Conservation (phyloP, 1,139 yeast genomes). For the Eremothecium sinecaudum region DNA sequence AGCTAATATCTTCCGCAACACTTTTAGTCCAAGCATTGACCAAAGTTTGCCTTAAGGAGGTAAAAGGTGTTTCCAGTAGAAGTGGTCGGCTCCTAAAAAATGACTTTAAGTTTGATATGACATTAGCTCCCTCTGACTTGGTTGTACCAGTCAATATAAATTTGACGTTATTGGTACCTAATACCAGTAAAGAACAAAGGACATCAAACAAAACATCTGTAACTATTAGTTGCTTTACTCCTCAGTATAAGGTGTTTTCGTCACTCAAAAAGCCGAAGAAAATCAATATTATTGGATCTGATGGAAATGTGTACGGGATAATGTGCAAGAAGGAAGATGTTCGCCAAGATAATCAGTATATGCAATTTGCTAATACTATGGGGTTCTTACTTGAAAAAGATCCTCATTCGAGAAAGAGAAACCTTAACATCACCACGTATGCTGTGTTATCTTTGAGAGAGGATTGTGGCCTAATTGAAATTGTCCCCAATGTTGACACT, state of each 20-base stretch:
- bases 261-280: slow-evolving; percentile 86
- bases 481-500: slow-evolving; percentile 80
- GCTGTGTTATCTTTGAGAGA: slow-evolving; percentile 86
- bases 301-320: slow-evolving; percentile 60
- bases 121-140: slow-evolving; percentile 50
- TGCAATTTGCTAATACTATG: slow-evolving; percentile 85
- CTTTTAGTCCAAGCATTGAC: slow-evolving; percentile 25
- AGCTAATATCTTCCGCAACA: slow-evolving; percentile 16
- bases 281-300: slow-evolving; percentile 65
- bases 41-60: slow-evolving; percentile 26
- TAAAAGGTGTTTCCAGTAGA: slow-evolving; percentile 25
- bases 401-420: slow-evolving; percentile 64
- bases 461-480: slow-evolving; percentile 83
- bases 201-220: slow-evolving; percentile 37
- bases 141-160: slow-evolving; percentile 77
- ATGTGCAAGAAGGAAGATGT: slow-evolving; percentile 89
- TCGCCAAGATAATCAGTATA: slow-evolving; percentile 87
- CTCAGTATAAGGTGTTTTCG: slow-evolving; percentile 45
- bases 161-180: slow-evolving; percentile 60
- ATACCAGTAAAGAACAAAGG: too few relatives aligned
- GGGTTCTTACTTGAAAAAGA: slow-evolving; percentile 61
- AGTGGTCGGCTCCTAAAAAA: slow-evolving; percentile 34
- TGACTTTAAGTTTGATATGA: slow-evolving; percentile 41
- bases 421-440: slow-evolving; percentile 65
- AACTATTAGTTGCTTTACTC: slow-evolving; percentile 48